Percentiles rank a stretch among this genome's conserved stretches.
phyloP scores from a whole-genome alignment of 1,284 basidiomycete species.

The Boletus sp. region DNA sequence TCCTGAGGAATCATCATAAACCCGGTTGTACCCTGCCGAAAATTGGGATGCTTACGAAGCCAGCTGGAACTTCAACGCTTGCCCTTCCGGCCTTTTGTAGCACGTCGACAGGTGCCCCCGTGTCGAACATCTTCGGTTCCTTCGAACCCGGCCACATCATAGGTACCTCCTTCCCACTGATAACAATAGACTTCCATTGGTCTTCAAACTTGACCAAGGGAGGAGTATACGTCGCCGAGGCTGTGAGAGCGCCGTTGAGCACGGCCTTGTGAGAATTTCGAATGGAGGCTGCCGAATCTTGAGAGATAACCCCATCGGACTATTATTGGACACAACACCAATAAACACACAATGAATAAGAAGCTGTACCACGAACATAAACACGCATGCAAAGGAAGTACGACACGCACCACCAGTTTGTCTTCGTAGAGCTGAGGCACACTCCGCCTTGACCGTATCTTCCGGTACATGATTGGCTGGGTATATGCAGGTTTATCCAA shows the following conservation, averaged over 20 bases:
- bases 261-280: too few relatives aligned
- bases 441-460: conserved; percentile 72
- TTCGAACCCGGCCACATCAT: conserved; percentile 70
- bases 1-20: conserved; percentile 43
- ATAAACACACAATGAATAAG: not conserved
- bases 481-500: conserved; percentile 91
- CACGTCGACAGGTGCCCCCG: conserved; percentile 57
- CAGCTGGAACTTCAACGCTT: conserved; percentile 51
- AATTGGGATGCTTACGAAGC: conserved; percentile 52
- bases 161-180: conserved; percentile 26
- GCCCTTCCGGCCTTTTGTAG: conserved; percentile 35
- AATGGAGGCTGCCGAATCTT: conserved; percentile 20
- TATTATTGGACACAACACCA: conserved; percentile 25
- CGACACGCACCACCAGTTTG: too few relatives aligned
- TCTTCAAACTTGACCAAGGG: conserved; percentile 30
- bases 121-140: conserved; percentile 52
- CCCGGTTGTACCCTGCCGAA: not conserved
- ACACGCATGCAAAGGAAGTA: too few relatives aligned
- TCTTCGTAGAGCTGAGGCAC: conserved; percentile 74
- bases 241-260: too few relatives aligned
- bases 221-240: too few relatives aligned
- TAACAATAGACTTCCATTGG: conserved; percentile 51
- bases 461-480: conserved; percentile 85
- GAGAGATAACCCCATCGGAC: conserved; percentile 42
- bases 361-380: too few relatives aligned